Conservation (phyloP, 495 filamentous ascomycete genomes). For the Trichoderma asperelloides region DNA sequence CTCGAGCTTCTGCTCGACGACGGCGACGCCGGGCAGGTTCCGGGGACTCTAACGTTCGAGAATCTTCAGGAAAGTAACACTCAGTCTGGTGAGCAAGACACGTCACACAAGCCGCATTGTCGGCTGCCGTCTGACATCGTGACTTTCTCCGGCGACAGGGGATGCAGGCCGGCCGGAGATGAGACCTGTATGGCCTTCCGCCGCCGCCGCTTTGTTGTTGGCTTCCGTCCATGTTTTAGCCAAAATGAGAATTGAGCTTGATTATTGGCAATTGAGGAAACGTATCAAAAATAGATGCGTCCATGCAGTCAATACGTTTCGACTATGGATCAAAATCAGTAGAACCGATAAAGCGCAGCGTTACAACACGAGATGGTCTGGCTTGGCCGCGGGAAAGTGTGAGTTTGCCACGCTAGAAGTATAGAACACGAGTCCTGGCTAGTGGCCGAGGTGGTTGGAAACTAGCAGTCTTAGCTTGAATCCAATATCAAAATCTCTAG, state of each 20-base stretch:
- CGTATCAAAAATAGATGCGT: too few relatives aligned
- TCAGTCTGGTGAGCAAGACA: conserved; percentile 42
- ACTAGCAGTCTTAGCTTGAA: not conserved
- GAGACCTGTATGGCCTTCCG: conserved; percentile 36
- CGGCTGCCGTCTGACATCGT: conserved; percentile 42
- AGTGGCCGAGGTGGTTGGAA: not conserved
- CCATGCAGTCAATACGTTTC: not conserved
- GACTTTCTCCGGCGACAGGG: conserved; percentile 46
- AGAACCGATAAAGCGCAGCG: not conserved
- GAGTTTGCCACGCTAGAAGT: not conserved
- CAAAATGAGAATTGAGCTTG: not conserved
- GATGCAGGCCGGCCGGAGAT: conserved; percentile 44
- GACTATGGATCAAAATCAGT: not conserved
- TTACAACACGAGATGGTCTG: not conserved
- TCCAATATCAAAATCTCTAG: not conserved
- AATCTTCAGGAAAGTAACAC: conserved; percentile 14
- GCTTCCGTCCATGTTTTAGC: not conserved
- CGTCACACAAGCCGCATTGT: conserved; percentile 37
- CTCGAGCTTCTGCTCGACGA: not conserved
- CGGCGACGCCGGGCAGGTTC: conserved; percentile 2
- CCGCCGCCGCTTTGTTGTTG: not conserved
- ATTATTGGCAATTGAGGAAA: not conserved
- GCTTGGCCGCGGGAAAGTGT: not conserved
- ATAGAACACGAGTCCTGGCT: not conserved
- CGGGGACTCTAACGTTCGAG: not conserved